Evolutionary conservation across 495 filamentous ascomycete genomes (phyloP).

Genomic region (Aspergillus indologenus): DNA sequence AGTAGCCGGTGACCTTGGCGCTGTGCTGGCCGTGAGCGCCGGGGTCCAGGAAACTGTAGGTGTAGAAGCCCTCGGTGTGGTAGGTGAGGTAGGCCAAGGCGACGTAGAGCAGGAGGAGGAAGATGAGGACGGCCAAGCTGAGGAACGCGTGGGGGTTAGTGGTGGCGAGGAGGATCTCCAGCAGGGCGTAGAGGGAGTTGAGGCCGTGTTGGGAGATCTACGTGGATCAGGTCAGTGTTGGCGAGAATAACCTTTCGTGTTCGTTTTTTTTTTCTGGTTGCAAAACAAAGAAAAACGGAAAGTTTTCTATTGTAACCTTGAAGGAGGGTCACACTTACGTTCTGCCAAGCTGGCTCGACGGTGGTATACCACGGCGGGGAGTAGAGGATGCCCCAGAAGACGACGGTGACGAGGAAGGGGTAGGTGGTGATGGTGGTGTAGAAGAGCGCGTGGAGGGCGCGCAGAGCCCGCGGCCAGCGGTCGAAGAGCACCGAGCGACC

Average conservation of each 20-base stretch:
- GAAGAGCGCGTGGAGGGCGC: constrained; percentile 61
- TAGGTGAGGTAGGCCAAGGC: constrained; percentile 70
- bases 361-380: constrained; percentile 48
- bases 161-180: constrained; percentile 68
- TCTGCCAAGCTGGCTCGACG: constrained; percentile 59
- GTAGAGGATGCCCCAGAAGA: constrained; percentile 49
- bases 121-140: constrained; percentile 33
- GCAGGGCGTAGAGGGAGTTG: constrained; percentile 66
- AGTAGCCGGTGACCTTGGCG: constrained; percentile 44
- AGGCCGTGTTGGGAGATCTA: constrained; percentile 70
- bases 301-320: no score
- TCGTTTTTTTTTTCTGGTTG: neutral
- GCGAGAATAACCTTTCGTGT: no score
- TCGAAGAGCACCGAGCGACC: constrained; percentile 56
- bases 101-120: constrained; percentile 66
- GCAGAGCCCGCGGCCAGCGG: constrained; percentile 58
- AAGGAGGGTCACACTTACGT: constrained; percentile 40
- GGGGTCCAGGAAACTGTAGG: constrained; percentile 71
- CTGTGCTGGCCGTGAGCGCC: constrained; percentile 42
- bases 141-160: constrained; percentile 49
- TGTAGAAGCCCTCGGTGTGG: constrained; percentile 66
- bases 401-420: constrained; percentile 65
- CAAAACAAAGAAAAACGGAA: neutral
- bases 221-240: no score
- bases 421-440: constrained; percentile 65